Percentiles rank a stretch among this genome's conserved stretches.
Conservation (phyloP, 2,329 filamentous ascomycete genomes). For the Dothideomycetes sp. region DNA sequence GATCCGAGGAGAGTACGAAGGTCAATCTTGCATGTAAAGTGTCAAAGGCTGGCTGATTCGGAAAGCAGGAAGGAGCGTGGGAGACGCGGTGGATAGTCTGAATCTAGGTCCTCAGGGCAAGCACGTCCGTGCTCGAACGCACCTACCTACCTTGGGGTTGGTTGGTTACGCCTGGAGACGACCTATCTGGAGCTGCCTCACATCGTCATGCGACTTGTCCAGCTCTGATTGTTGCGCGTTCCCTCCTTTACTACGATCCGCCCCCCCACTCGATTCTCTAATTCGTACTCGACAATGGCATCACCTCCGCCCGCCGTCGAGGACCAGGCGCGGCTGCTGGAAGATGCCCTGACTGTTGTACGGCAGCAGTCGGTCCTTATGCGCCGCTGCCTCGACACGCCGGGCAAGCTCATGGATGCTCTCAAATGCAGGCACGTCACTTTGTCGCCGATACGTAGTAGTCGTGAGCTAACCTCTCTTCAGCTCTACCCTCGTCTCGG, state of each 20-base stretch:
- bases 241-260: no score
- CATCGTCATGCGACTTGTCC: conserved; percentile 8
- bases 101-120: no score
- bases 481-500: conserved; percentile 96
- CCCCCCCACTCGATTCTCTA: background rate
- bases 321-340: conserved; percentile 74
- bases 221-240: conserved; percentile 2
- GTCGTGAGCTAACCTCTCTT: conserved; percentile 22
- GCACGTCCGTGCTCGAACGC: no score
- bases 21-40: no score
- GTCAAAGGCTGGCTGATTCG: no score
- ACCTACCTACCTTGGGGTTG: no score
- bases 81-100: no score
- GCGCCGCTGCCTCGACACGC: conserved; percentile 94
- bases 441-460: background rate
- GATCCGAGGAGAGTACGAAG: no score
- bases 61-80: no score
- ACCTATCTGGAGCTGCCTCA: no score
- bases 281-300: conserved; percentile 27
- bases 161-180: no score
- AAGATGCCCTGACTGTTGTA: conserved; percentile 93
- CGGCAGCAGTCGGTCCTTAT: conserved; percentile 94
- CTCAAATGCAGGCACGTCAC: conserved; percentile 75
- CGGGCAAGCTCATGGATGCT: conserved; percentile 98
- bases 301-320: conserved; percentile 41